Base-by-base conservation (phyloP, 768 basidiomycete genomes). In the Leccinum variicolor region DNA sequence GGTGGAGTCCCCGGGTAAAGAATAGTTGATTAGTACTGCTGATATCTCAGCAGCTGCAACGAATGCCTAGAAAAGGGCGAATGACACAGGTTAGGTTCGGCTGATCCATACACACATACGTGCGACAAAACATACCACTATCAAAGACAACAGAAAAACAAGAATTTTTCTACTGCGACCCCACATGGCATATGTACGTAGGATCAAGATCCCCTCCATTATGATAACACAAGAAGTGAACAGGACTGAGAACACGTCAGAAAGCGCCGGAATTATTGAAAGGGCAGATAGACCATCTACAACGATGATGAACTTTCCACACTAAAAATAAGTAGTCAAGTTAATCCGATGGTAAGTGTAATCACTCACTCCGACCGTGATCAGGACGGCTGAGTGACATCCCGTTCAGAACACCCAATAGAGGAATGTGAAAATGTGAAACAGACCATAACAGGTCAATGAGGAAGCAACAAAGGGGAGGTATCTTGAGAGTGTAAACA, bases 171-270 rank as follows among this genome's bases (percentile, higher is more conserved):
- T 57, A 26, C 50, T 69, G 25, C 61, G 63, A 54, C 57, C 58
- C 63, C 67, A 69, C 50, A 69, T 45, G 21, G 67, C 66, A n/a
- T 65, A 69, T n/a, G 68, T 69, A 29, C 67, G 68, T 2, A 69
- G 49, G 29, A 31, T 31, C 11, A 31, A 31, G 10, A 31, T 31
- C 1, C 29, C 63, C 55, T 62, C 61, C 0, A 60, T 36, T 15
- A 55, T 55, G 11, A 69, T 14, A 11, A 63, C 21, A 19, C 63
- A 59, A 11, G 50, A 49, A 33, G 1, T 58, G 43, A 59, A 69
- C 6, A 60, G 19, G 19, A 36, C 64, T 69, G 45, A 33, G 17
- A 23, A 10, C 17, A 21, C 23, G 25, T 69, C 34, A 62, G 26
- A 4, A 19, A 45, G 29, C 2, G 25, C 2, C 6, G 36, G 21